Base-by-base conservation (phyloP, 495 filamentous ascomycete species). In the Neurospora discreta region DNA sequence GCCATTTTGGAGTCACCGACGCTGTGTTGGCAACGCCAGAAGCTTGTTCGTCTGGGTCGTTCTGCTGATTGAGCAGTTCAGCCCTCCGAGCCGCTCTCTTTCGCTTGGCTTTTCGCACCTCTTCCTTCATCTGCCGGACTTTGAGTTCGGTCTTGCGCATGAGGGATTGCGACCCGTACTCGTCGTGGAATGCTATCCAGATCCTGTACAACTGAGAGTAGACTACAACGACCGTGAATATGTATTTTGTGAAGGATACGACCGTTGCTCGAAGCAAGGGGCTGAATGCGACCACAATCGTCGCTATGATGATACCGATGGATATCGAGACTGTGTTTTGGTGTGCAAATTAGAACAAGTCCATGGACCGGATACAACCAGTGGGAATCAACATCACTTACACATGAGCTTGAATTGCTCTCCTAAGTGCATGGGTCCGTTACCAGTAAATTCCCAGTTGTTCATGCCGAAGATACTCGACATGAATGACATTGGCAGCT, bases 391-490 rank as follows among this genome's bases (percentile, higher is more conserved):
- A 46, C 10, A 46, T 52, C 20, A 52, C 44, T 26, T 52, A 52
- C 44, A 79, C 74, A 81, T 81, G 4, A 77, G 77, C 3, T 72
- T 18, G 38, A 81, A 70, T 26, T 81, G 73, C 11, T 38, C 10
- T 1, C 30, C 20, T 7, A 80, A 58, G 3, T 72, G 70, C 68
- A 71, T 72, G n/a, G 60, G 73, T 0, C 72, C 71, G 33, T 18
- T 3, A 13, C 13, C 2, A 36, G 75, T 70, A 30, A 81, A 76
- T 18, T 80, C 74, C 3, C 44, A 43, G 0, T 78, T 77, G 72
- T 82, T 82, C 81, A 82, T 82, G 1, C 81, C 81, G 20, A 82
- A 82, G 10, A 82, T 68, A 20, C 74, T 78, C 0, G 80, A 52
- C 68, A 81, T 75, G 71, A 82, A 82, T 1, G 79, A 80, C 1